These are phyloP conservation scores for Neofusicoccum parvum DNA, from an alignment of 2,329 filamentous ascomycete genomes.

Conservation along the genomic window DNA sequence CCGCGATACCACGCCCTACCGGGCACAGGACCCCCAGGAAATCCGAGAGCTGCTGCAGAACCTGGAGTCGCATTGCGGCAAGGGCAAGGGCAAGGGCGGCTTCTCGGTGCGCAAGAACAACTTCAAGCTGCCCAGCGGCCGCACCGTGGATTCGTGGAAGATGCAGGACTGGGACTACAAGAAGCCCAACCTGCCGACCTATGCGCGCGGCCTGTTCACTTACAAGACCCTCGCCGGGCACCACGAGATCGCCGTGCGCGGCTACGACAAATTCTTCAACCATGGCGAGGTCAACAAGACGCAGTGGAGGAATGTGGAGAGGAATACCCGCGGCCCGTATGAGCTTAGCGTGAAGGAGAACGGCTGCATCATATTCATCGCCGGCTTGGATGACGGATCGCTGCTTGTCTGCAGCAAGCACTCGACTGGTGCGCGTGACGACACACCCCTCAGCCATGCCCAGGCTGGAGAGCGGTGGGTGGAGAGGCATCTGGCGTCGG, in stretches of 20 bases:
- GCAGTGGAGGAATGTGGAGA: constrained; percentile 76
- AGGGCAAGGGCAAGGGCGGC: constrained; percentile 52
- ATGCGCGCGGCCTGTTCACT: constrained; percentile 94
- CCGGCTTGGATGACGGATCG: constrained; percentile 84
- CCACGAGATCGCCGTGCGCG: constrained; percentile 79
- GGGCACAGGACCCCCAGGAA: constrained; percentile 68
- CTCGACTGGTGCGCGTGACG: constrained; percentile 79
- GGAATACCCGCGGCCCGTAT: constrained; percentile 80
- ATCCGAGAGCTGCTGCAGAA: constrained; percentile 66
- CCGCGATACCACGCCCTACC: constrained; percentile 59
- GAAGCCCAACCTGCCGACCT: constrained; percentile 79
- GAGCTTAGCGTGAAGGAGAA: constrained; percentile 98
- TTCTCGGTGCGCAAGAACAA: constrained; percentile 81
- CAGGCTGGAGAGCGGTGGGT: constrained; percentile 80
- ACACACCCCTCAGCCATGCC: constrained; percentile 77
- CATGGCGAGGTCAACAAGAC: constrained; percentile 79
- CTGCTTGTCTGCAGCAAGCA: constrained; percentile 99
- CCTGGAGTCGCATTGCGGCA: constrained; percentile 61
- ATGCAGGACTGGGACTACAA: constrained; percentile 98
- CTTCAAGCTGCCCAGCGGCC: constrained; percentile 67
- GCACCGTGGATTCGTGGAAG: constrained; percentile 85
- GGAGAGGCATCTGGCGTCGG: constrained; percentile 72
- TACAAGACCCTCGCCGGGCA: constrained; percentile 65
- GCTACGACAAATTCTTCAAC: constrained; percentile 99
- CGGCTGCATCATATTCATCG: constrained; percentile 98